Evolutionary conservation across 2,329 filamentous ascomycete genomes (phyloP), one percentile per base, ranked within the genome.

Genomic region (Colletotrichum sp.): DNA sequence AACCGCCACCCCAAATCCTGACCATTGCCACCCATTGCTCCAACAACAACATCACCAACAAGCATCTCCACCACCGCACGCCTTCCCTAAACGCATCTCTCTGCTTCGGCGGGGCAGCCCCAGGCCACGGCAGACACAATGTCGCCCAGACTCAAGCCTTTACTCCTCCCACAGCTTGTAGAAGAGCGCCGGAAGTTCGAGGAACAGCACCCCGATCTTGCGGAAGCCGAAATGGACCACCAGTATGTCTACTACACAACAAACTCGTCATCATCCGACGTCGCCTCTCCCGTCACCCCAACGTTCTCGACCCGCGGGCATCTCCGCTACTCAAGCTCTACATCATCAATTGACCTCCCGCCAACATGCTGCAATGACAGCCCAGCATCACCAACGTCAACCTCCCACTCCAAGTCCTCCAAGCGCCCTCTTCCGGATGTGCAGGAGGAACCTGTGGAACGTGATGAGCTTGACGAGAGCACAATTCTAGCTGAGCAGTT

Each of bases 391-490:
- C 93, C 89, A 74, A 89, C 86, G 8, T 74, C 71, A 28, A 72
- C 70, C 15, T 70, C 85, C 86, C 77, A 81, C 68, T 79, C 80
- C 77, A 91, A 92, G 78, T 86, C 91, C 0, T 88, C 89, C 80
- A 95, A 95, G 85, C 90, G 91, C 76, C 90, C 89, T 68, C 88
- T 98, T 77, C 94, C 95, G 18, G 94, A 97, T 80, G 94, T 98
- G 24, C 91, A 96, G 81, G 96, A 98, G 83, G 96, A 98, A 81
- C 93, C 94, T 3, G 85, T 92, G 57, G 94, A 96, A 82, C 90
- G 90, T 70, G 94, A 94, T 26, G 73, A 75, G 32, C 34, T 58
- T 26, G 91, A 93, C 32, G 89, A 90, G 69, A 87, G 88, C 66
- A 85, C 89, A 75, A 87, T 88, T 74, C 84, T 87, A 63, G 82